These are phyloP conservation scores for Suillus paluster DNA, from an alignment of 768 basidiomycete species.

Conservation along the genomic window DNA sequence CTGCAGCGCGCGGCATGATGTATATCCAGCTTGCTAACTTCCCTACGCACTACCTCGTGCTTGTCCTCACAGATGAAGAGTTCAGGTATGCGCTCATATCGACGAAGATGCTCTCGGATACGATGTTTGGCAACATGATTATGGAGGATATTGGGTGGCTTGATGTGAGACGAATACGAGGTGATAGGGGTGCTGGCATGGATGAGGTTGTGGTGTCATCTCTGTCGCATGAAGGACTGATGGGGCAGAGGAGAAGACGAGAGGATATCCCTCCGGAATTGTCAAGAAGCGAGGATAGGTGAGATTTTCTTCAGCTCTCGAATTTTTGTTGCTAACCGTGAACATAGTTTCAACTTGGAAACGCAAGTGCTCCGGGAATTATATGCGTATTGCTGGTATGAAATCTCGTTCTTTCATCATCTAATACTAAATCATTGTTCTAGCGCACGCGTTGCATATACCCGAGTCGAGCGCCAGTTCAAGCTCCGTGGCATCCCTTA, in stretches of 20 bases:
- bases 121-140: conserved; percentile 61
- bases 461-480: conserved; percentile 86
- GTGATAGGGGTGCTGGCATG: conserved; percentile 37
- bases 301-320: conserved; percentile 12
- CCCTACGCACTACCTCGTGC: conserved; percentile 81
- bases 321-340: conserved; percentile 8
- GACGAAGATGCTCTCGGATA: conserved; percentile 56
- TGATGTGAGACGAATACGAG: conserved; percentile 69
- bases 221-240: conserved; percentile 21
- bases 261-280: conserved; percentile 13
- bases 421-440: background rate
- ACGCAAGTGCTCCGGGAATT: conserved; percentile 76
- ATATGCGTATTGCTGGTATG: conserved; percentile 87
- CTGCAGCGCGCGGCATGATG: conserved; percentile 59
- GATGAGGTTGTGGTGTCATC: conserved; percentile 17
- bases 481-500: conserved; percentile 81
- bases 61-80: conserved; percentile 77
- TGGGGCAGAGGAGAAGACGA: conserved; percentile 37
- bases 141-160: conserved; percentile 84
- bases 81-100: conserved; percentile 85
- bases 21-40: conserved; percentile 82
- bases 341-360: conserved; percentile 62
- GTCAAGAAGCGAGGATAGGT: conserved; percentile 33
- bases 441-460: conserved; percentile 90
- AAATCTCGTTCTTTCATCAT: conserved; percentile 14